Evolutionary conservation across 805 yeast species (phyloP).

Genomic region (Trichomonascus vanleenenianus): DNA sequence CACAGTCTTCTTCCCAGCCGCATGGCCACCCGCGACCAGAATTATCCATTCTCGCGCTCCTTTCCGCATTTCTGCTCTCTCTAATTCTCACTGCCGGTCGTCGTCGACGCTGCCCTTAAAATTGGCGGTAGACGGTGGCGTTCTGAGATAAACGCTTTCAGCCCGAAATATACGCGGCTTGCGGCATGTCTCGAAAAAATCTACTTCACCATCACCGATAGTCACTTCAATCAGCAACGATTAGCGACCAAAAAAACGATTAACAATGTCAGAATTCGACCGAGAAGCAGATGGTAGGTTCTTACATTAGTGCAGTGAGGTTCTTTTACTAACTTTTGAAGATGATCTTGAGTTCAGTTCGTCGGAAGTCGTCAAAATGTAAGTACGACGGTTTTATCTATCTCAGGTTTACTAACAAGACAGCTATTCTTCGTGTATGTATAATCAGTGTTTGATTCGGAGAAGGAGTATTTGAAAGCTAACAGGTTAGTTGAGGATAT

Average conservation of each 20-base stretch:
- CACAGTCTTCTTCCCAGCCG: conserved; percentile 43
- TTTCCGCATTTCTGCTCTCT: too few relatives aligned
- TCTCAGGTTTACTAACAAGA: conserved; percentile 16
- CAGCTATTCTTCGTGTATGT: conserved; percentile 9
- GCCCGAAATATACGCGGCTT: too few relatives aligned
- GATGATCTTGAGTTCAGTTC: conserved; percentile 52
- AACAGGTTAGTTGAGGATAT: conserved; percentile 24
- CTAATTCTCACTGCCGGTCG: too few relatives aligned
- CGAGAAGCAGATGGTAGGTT: conserved; percentile 14
- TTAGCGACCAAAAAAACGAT: background rate
- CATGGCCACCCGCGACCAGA: conserved; percentile 56
- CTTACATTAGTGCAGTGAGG: conserved; percentile 14
- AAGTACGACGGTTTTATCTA: conserved; percentile 1
- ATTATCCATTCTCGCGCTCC: conserved; percentile 27
- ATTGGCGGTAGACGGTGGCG: too few relatives aligned
- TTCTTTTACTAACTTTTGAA: conserved; percentile 4
- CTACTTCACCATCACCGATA: too few relatives aligned
- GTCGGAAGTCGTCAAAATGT: conserved; percentile 34
- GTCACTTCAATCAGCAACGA: too few relatives aligned
- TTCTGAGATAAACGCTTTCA: too few relatives aligned
- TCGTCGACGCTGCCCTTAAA: too few relatives aligned
- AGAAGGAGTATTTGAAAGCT: conserved; percentile 33
- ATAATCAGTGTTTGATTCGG: too few relatives aligned
- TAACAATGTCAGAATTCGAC: conserved; percentile 8
- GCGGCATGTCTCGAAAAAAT: too few relatives aligned